Evolutionary conservation across 1,139 yeast genomes (phyloP), one percentile per base, ranked within the genome.

Genomic region (Zygosaccharomyces sapae): DNA sequence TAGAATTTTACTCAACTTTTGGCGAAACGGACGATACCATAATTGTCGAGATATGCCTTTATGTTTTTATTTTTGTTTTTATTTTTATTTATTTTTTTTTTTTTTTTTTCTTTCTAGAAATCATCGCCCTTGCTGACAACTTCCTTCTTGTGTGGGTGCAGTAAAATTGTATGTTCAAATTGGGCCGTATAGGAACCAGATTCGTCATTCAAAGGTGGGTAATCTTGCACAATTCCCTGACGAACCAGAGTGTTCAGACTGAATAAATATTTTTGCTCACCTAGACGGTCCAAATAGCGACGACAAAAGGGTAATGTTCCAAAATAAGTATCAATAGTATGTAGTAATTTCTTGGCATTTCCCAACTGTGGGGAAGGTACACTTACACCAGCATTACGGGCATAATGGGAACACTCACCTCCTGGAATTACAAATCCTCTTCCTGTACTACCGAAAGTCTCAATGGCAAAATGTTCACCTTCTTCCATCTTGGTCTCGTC

Each of bases 401-500:
- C 90, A 65, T 92, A 92, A 70, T 92, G 99, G 8, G 97, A 89
- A 61, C 92, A 84, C 68, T 94, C 98, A 41, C 98, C 98, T 52
- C 82, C 85, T 19, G 81, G 75, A 45, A 83, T 72, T 34, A 92
- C 98, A 59, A 83, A 83, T 24, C 97, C 99, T 53, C 85, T 79
- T 53, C 99, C 99, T 1, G 98, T 92, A 38, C 96, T 80, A 4
- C 98, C 98, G 62, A 92, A 92, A 3, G 99, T 92, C 70, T 92
- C 99, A 62, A 94, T 90, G 48, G 99, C 99, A 74, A 88, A 92
- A 2, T 89, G 84, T 67, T 92, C 98, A 52, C 97, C 97, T 71
- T 92, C 99, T 68, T 94, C 99, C 97, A 92, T 90, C 74, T 90
- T 90, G 20, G 97, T 90, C 69, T 79, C 79, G 67, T 92, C 98